phyloP scores from a whole-genome alignment of 768 basidiomycete genomes.

The Collybia nuda region DNA sequence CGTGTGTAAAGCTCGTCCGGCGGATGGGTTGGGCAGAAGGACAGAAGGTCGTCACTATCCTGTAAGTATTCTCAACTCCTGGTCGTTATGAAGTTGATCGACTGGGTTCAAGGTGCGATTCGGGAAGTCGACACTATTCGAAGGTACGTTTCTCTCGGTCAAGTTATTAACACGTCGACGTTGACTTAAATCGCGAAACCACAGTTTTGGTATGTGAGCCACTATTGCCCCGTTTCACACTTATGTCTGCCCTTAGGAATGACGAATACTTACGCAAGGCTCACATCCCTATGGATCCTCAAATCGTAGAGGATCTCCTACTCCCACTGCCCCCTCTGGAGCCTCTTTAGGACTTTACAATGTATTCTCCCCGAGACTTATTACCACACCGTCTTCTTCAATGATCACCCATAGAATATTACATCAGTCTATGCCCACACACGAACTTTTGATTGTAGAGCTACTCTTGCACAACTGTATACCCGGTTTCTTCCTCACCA shows the following conservation, averaged over 20 bases:
- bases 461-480: conserved; percentile 62
- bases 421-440: too few species aligned
- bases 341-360: not conserved
- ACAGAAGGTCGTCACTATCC: conserved; percentile 78
- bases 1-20: conserved; percentile 79
- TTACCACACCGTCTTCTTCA: not conserved
- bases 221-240: not conserved
- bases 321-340: conserved; percentile 18
- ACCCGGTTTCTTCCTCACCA: conserved; percentile 51
- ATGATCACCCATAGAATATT: too few species aligned
- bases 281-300: conserved; percentile 39
- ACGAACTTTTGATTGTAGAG: not conserved
- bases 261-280: conserved; percentile 51
- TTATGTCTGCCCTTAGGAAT: conserved; percentile 35
- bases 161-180: not conserved
- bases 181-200: not conserved
- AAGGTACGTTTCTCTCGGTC: conserved; percentile 50
- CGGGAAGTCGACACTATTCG: conserved; percentile 89
- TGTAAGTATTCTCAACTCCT: conserved; percentile 48
- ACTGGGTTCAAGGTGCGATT: conserved; percentile 66
- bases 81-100: not conserved
- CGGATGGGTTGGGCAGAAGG: conserved; percentile 68
- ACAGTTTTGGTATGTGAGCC: conserved; percentile 43
- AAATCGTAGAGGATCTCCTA: conserved; percentile 43
- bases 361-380: not conserved